phyloP scores from a whole-genome alignment of 1,284 basidiomycete genomes.

The Limonomyces culmigenus region DNA sequence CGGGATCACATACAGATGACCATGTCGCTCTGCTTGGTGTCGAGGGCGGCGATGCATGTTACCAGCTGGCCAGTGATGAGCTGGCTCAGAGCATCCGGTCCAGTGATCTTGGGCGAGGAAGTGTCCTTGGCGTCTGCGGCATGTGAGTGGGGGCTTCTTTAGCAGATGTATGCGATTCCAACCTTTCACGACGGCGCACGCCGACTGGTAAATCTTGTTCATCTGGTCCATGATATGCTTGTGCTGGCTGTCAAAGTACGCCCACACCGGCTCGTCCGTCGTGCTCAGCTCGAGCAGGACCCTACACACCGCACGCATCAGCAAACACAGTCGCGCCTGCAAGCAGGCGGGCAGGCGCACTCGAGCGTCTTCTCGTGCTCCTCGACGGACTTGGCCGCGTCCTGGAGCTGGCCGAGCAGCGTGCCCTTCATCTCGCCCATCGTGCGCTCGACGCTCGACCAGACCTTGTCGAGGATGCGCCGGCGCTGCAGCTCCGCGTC shows the following conservation, averaged over 20 bases:
- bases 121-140: conserved; percentile 26
- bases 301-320: conserved; percentile 21
- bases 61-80: conserved; percentile 39
- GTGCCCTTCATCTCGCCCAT: conserved; percentile 83
- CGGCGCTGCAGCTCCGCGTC: conserved; percentile 70
- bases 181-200: conserved; percentile 42
- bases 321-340: neutral
- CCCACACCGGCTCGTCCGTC: conserved; percentile 82
- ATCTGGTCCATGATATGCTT: conserved; percentile 71
- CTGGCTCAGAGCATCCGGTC: conserved; percentile 21
- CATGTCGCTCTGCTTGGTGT: conserved; percentile 44
- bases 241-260: conserved; percentile 90
- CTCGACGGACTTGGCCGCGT: conserved; percentile 66
- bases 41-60: conserved; percentile 36
- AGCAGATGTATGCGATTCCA: conserved; percentile 9
- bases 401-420: conserved; percentile 66
- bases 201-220: conserved; percentile 44
- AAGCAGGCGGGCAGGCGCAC: conserved; percentile 29
- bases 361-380: conserved; percentile 97
- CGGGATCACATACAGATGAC: conserved; percentile 35
- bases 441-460: conserved; percentile 88
- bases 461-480: conserved; percentile 90
- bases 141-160: conserved; percentile 4
- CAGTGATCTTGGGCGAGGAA: conserved; percentile 16
- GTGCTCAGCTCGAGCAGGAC: conserved; percentile 73